These are phyloP conservation scores for Pseudocercospora ulei DNA, from an alignment of 2,329 filamentous ascomycete species.

Conservation along the genomic window DNA sequence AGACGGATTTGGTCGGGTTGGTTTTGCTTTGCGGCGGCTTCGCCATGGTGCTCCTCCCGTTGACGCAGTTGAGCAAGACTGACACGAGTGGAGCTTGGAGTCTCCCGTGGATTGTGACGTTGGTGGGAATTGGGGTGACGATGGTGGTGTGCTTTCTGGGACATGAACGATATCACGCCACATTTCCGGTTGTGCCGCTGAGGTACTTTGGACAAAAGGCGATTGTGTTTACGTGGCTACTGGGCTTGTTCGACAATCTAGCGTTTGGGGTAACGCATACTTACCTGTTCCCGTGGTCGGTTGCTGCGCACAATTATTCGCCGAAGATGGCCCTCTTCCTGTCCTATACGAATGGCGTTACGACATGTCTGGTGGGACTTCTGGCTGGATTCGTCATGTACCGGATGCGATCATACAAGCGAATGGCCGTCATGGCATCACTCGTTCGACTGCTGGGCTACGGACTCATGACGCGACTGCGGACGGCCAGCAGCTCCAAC, in stretches of 20 bases:
- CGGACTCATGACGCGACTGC: constrained; percentile 45
- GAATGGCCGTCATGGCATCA: constrained; percentile 38
- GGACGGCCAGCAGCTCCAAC: constrained; percentile 37
- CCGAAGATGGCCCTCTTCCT: constrained; percentile 41
- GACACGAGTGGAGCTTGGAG: constrained; percentile 34
- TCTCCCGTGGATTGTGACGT: constrained; percentile 40
- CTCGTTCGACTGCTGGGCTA: constrained; percentile 43
- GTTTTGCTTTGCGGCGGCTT: constrained; percentile 44
- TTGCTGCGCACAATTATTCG: constrained; percentile 38
- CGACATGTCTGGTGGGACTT: constrained; percentile 33
- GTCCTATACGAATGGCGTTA: constrained; percentile 33
- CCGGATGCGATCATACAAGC: constrained; percentile 41
- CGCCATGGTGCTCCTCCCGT: constrained; percentile 42
- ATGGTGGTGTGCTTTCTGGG: constrained; percentile 40
- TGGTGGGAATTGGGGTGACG: constrained; percentile 40
- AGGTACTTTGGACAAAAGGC: constrained; percentile 41
- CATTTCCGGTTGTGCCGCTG: constrained; percentile 41
- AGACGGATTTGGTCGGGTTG: constrained; percentile 35
- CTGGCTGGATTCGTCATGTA: constrained; percentile 41
- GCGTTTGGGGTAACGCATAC: constrained; percentile 42
- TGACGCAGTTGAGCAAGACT: constrained; percentile 37
- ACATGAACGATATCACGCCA: constrained; percentile 43
- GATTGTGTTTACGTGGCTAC: constrained; percentile 38
- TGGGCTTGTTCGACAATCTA: constrained; percentile 39
- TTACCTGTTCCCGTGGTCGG: constrained; percentile 44